These are phyloP conservation scores for Zygosaccharomyces kombuchaensis DNA, from an alignment of 805 yeast species.

Conservation along the genomic window DNA sequence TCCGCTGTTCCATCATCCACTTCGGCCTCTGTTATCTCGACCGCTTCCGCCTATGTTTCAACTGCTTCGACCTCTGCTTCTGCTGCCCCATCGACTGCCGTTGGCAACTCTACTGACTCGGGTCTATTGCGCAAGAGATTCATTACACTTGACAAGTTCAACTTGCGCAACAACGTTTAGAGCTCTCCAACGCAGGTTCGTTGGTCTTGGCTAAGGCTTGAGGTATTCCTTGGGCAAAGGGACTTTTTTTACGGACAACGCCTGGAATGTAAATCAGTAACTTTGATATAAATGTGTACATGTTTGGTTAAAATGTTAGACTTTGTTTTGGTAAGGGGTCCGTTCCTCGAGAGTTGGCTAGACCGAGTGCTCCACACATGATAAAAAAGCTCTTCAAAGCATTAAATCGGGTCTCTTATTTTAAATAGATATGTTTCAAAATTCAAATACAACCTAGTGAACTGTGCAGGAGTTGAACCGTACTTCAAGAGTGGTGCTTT, in stretches of 20 bases:
- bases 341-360: no score
- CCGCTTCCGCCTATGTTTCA: no score
- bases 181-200: slow-evolving; percentile 8
- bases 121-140: slow-evolving; percentile 1
- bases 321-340: background rate
- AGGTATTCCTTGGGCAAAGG: slow-evolving; percentile 1
- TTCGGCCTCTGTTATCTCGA: no score
- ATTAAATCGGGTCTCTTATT: background rate
- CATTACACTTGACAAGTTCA: background rate
- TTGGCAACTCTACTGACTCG: background rate
- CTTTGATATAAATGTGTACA: slow-evolving; percentile 1
- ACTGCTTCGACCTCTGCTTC: no score
- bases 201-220: slow-evolving; percentile 1
- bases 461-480: background rate
- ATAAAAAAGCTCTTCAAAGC: background rate
- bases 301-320: slow-evolving; percentile 1
- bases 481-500: no score
- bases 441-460: no score
- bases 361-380: no score
- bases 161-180: background rate
- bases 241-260: background rate
- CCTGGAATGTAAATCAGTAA: background rate
- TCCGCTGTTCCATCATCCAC: no score
- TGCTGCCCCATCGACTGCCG: no score
- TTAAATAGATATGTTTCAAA: no score